Percentiles rank a stretch among this genome's conserved stretches.
phyloP scores from a whole-genome alignment of 305 asterid species.

The Fraxinus xanthoxyloides region DNA sequence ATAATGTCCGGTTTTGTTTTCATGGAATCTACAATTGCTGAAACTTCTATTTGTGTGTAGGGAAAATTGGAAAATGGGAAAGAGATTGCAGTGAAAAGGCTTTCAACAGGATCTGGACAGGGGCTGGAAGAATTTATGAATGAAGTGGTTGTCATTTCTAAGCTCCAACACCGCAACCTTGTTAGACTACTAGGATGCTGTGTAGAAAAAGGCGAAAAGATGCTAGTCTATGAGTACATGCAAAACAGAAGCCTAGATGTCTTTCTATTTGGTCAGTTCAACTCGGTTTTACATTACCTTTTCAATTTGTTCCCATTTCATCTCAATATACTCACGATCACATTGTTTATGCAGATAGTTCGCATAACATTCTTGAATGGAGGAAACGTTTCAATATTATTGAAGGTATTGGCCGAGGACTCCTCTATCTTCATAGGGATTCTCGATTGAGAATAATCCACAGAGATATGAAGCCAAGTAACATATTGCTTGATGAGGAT shows the following conservation, averaged over 20 bases:
- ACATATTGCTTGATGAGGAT: conserved; percentile 31
- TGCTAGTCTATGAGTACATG: conserved; percentile 47
- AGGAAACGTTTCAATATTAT: conserved; percentile 33
- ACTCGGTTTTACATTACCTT: not conserved
- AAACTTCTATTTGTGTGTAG: conserved; percentile 11
- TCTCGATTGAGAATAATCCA: conserved; percentile 40
- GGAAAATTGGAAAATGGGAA: conserved; percentile 35
- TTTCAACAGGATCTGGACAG: conserved; percentile 36
- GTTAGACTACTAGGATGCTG: conserved; percentile 51
- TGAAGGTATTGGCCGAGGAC: conserved; percentile 46
- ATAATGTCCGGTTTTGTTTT: not conserved
- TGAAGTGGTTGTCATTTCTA: conserved; percentile 44
- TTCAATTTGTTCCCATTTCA: not conserved
- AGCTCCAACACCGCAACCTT: conserved; percentile 48
- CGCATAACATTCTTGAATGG: conserved; percentile 37
- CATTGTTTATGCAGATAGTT: conserved; percentile 7
- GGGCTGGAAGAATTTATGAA: conserved; percentile 49
- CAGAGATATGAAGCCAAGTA: conserved; percentile 38
- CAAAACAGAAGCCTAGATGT: conserved; percentile 44
- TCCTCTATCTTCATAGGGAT: conserved; percentile 47
- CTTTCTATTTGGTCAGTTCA: conserved; percentile 36
- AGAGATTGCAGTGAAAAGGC: conserved; percentile 48
- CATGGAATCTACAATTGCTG: not conserved
- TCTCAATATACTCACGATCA: not conserved
- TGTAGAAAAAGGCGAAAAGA: conserved; percentile 40